Evolutionary conservation across 805 yeast species (phyloP), one percentile per base, ranked within the genome.

Genomic region (Kazachstania africana): DNA sequence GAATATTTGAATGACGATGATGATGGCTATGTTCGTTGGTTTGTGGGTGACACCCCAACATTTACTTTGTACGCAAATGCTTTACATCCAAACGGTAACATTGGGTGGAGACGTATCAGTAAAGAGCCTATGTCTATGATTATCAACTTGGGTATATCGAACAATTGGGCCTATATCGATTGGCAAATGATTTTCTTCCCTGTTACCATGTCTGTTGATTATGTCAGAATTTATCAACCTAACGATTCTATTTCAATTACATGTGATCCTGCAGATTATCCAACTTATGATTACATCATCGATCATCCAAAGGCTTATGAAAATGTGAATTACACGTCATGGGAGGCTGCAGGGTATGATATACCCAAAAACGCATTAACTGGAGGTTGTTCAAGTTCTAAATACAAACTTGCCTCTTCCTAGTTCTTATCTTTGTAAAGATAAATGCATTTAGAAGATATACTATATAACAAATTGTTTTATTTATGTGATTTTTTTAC

Each of bases 111-210:
- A 57, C 58, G 70, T 41, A 70, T 88, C 18, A 66, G 91, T 15
- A 77, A 79, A 53, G 97, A 88, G 52, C 97, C 97, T 41, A 85
- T 88, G 96, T 69, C 94, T 2, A 68, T 88, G 37, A 60, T 88
- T 42, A 49, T 88, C 65, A 88, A 88, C 55, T 59, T 88, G 60
- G 98, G 95, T 65, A 62, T 88, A 32, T 87, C 96, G 12, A 79
- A 76, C 47, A 79, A 75, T 37, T 88, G 96, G 96, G 82, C 91
- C 5, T 83, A 81, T 55, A 87, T 88, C 39, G 88, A 85, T 59
- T 88, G 95, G 95, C 72, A 75, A 27, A 63, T 75, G 4, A 62
- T 85, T 37, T 59, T 60, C 28, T 88, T 88, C 70, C 98, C 98
- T 2, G 70, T 70, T 10, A 66, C 70, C 2, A 64, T 87, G 75